phyloP scores from a whole-genome alignment of 164 flowering plant species.

The Umbilicus rupestris region DNA sequence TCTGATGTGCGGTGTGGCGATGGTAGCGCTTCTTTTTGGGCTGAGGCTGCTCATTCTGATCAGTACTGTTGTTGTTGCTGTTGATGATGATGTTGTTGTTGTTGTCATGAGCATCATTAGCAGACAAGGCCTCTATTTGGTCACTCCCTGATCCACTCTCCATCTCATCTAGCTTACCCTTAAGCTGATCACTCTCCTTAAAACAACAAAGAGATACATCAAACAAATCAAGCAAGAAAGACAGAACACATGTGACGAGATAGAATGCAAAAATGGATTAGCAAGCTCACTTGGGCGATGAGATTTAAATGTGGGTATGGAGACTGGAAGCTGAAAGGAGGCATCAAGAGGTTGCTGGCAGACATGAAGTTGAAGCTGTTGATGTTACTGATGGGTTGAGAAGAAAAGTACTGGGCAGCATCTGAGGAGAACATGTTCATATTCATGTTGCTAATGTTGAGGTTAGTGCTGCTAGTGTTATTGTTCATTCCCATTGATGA shows the following conservation, averaged over 20 bases:
- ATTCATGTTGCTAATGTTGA: neutral
- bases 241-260: too few species aligned
- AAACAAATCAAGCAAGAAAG: too few species aligned
- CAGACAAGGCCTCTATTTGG: constrained; percentile 49
- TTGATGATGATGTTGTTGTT: constrained; percentile 10
- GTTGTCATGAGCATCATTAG: constrained; percentile 43
- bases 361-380: constrained; percentile 1
- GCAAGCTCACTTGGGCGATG: neutral
- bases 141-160: constrained; percentile 71
- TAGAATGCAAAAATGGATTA: neutral
- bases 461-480: neutral
- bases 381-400: neutral
- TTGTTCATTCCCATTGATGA: constrained; percentile 3
- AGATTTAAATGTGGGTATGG: neutral
- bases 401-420: neutral
- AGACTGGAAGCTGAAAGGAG: neutral
- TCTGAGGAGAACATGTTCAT: constrained; percentile 2
- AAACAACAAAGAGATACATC: neutral
- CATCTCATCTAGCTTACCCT: constrained; percentile 4
- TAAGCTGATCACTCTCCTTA: constrained; percentile 3
- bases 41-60: constrained; percentile 23
- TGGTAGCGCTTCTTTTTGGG: constrained; percentile 83
- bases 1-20: constrained; percentile 83
- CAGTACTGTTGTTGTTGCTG: constrained; percentile 4
- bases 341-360: constrained; percentile 2